Evolutionary conservation across 2,329 filamentous ascomycete species (phyloP), one percentile per base, ranked within the genome.

Genomic region (Colletotrichum camelliae): DNA sequence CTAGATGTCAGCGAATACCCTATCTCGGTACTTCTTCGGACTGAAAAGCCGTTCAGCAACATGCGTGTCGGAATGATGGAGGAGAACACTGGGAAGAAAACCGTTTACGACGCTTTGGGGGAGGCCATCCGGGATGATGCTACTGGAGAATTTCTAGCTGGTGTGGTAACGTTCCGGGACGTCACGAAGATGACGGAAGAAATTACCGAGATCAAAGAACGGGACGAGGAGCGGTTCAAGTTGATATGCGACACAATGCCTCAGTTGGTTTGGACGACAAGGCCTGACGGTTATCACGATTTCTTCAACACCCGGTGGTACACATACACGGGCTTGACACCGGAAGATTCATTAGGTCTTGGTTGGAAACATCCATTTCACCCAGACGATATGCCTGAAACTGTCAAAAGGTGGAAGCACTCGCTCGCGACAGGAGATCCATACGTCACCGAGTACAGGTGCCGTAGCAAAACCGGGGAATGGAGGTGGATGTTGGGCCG

Each of bases 261-360:
- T 3, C 91, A 93, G 79, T 86, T 93, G 84, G 92, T 96, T 7
- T 96, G 94, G 94, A 95, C 93, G 0, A 91, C 94, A 0, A 91
- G 85, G 0, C 88, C 93, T 0, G 90, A 93, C 18, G 94, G 94
- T 0, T 79, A 86, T 31, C 89, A 91, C 78, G 94, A 96, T 79
- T 96, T 95, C 84, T 96, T 93, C 83, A 94, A 94, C 74, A 90
- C 91, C 62, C 87, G 93, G n/a, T 96, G 94, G 93, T 95, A 94
- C 80, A 89, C 91, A n/a, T 96, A 94, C 79, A 96, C 94, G 0
- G 93, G 94, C 0, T 83, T 95, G 29, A 89, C 88, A 0, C 86
- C 88, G 12, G 90, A 93, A 60, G 86, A 92, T 12, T 94, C 91
- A 31, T 78, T 93, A 4, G 94, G 93, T 1, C 80, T 87, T 35